Base-by-base conservation (phyloP, 2,329 filamentous ascomycete species). In the Trichoderma sp. region DNA sequence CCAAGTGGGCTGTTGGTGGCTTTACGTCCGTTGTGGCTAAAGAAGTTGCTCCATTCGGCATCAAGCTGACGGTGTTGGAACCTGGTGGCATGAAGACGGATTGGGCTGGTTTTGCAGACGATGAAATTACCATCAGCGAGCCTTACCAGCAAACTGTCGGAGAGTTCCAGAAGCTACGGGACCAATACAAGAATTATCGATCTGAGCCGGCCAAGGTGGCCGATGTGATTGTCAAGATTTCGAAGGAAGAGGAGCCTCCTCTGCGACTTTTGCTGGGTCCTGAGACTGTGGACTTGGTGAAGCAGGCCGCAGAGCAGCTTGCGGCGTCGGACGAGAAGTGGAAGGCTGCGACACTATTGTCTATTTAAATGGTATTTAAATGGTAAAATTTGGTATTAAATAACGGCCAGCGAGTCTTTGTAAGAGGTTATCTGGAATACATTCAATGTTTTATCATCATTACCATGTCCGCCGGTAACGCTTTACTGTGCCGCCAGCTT, bases 21-120 rank as follows among this genome's bases (percentile, higher is more conserved):
- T 81, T 82, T 62, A 79, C 79, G 0, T 78, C 79, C 3, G 77
- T 74, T 1, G 70, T 83, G 1, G 72, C 77, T 0, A 67, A 76
- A n/a, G 82, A 83, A 47, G 64, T 82, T 0, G 70, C 75, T 0
- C 72, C 78, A 0, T 71, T 83, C 3, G 81, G 81, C 0, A 79
- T 83, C 63, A 80, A 78, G 56, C 73, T 82, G 0, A 81, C 78
- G 0, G 76, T 81, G 0, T 70, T 81, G 0, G 81, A 82, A 60
- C 81, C 81, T 0, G 81, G 81, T 13, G 80, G 77, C 8, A 81
- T 83, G 53, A 77, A 77, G 58, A 83, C 81, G 0, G 80, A 83
- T 53, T 83, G 78, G 79, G 76, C 78, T 11, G 76, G 72, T 1
- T 72, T 35, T 16, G 29, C 24, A 69, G 16, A 78, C 76, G 1